Evolutionary conservation across 352 stramenopile species (phyloP).

Genomic region (Pythium monospermum): DNA sequence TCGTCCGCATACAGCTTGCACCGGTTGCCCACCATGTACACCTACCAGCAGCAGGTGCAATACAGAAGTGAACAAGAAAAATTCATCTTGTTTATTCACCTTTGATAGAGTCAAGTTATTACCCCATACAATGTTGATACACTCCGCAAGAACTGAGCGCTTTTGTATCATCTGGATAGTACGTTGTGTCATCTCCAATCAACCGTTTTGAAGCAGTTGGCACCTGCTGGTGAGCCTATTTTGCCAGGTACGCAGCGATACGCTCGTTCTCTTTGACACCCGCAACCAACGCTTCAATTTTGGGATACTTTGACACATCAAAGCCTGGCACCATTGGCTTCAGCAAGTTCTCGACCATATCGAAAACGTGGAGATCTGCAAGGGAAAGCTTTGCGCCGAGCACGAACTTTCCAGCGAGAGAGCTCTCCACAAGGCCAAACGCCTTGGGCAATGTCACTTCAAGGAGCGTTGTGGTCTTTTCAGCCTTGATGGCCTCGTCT

Average conservation of each 20-base stretch:
- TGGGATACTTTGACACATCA: constrained; percentile 31
- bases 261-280: constrained; percentile 29
- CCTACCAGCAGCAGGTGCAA: too few species aligned
- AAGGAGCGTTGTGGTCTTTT: constrained; percentile 41
- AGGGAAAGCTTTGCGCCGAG: constrained; percentile 33
- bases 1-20: too few species aligned
- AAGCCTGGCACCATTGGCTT: constrained; percentile 26
- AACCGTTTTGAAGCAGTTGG: too few species aligned
- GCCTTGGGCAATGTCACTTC: constrained; percentile 36
- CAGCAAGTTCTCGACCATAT: constrained; percentile 42
- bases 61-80: too few species aligned
- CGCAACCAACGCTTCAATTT: constrained; percentile 32
- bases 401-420: constrained; percentile 42
- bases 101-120: too few species aligned
- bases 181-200: too few species aligned
- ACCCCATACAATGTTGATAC: too few species aligned
- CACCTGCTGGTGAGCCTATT: too few species aligned
- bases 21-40: too few species aligned
- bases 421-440: constrained; percentile 30
- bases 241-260: constrained; percentile 34
- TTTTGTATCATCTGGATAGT: too few species aligned
- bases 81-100: too few species aligned
- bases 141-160: too few species aligned
- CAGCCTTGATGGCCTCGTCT: constrained; percentile 36
- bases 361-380: constrained; percentile 49